Conservation (phyloP, 345 rosid genomes). For the Citrus medica region DNA sequence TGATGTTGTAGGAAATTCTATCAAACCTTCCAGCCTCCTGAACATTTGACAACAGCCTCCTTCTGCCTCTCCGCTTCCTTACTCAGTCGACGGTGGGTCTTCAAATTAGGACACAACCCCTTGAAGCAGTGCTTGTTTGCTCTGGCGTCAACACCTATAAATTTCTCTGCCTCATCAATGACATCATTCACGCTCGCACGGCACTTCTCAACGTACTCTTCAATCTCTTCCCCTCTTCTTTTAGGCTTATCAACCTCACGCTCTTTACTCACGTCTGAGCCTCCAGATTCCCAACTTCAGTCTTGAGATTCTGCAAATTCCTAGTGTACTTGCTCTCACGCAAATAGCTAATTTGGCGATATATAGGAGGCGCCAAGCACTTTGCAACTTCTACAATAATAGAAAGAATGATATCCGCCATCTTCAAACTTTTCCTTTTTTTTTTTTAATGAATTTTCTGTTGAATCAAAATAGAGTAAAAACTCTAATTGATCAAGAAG, state of each 20-base stretch:
- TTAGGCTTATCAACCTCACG: neutral
- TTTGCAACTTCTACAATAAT: too few relatives aligned
- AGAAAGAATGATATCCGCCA: neutral
- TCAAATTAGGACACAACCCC: constrained; percentile 10
- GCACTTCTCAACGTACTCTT: neutral
- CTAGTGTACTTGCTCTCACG: too few relatives aligned
- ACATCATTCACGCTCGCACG: neutral
- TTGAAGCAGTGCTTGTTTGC: constrained; percentile 1
- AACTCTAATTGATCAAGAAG: too few relatives aligned
- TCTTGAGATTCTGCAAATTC: too few relatives aligned
- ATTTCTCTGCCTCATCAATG: neutral
- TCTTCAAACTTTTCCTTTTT: neutral
- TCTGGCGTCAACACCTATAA: neutral
- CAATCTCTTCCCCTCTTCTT: neutral
- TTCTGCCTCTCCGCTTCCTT: constrained; percentile 4
- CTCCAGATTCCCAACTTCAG: neutral
- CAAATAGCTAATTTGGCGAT: too few relatives aligned
- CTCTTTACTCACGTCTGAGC: neutral
- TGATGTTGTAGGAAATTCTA: neutral
- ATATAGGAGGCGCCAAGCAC: too few relatives aligned
- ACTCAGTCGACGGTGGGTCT: neutral
- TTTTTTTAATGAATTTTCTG: neutral
- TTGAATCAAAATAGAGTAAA: too few relatives aligned
- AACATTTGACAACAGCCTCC: neutral
- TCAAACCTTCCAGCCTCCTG: neutral